Conservation (phyloP, 371 early-diverging fungal species). For the Quaeritorhiza haematococci region DNA sequence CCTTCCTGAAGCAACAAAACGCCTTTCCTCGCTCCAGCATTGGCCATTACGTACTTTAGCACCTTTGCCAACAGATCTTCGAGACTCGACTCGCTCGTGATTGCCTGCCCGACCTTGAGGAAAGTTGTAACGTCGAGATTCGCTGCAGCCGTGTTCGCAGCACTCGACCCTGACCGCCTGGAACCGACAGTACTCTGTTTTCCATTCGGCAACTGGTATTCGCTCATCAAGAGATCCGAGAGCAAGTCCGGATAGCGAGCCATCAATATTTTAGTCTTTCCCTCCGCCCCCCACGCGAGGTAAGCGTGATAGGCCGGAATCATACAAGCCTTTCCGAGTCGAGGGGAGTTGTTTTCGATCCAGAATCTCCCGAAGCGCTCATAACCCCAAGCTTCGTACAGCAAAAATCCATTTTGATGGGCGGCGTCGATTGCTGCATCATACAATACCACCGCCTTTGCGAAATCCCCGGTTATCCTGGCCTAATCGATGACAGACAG, state of each 20-base stretch:
- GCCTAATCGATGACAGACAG: background rate
- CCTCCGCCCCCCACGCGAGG: conserved; percentile 34
- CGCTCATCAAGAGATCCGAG: background rate
- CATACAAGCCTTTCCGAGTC: conserved; percentile 25
- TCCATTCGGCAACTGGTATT: background rate
- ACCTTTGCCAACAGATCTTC: conserved; percentile 32
- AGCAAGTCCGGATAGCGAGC: conserved; percentile 7
- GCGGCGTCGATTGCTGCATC: conserved; percentile 34
- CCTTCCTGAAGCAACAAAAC: conserved; percentile 26
- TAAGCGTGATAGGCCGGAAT: conserved; percentile 24
- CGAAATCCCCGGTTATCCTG: conserved; percentile 7
- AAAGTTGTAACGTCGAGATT: conserved; percentile 38
- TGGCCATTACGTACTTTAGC: conserved; percentile 33
- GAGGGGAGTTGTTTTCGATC: conserved; percentile 17
- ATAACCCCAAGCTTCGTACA: conserved; percentile 28
- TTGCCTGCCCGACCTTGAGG: conserved; percentile 32
- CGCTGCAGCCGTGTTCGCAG: conserved; percentile 5
- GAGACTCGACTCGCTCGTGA: conserved; percentile 36
- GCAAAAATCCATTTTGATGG: conserved; percentile 12
- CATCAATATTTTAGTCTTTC: conserved; percentile 23
- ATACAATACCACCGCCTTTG: conserved; percentile 17
- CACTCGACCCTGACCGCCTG: too few species aligned
- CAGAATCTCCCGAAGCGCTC: conserved; percentile 31
- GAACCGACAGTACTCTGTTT: background rate
- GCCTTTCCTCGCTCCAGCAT: conserved; percentile 37